Percentiles rank a stretch among this genome's conserved stretches.
Evolutionary conservation across 257 asterid species (phyloP).

Genomic region (Thymus mandschuricus): DNA sequence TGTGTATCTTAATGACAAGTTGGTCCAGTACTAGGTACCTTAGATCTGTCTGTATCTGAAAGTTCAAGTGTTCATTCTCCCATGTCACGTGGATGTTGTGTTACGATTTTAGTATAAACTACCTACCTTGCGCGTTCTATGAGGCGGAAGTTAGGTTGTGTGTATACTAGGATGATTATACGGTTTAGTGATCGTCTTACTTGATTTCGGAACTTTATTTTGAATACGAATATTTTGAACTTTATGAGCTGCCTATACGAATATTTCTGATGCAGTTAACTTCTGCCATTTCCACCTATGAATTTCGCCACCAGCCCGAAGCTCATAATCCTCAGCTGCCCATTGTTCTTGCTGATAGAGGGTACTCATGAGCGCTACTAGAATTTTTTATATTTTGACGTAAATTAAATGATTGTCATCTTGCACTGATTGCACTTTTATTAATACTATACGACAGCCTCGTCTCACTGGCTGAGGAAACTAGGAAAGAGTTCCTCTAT

Average conservation of each 20-base stretch:
- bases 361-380: constrained; percentile 29
- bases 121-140: not conserved
- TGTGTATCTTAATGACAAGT: no score
- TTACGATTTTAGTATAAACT: no score
- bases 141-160: constrained; percentile 9
- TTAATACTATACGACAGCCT: constrained; percentile 36
- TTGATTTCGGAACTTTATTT: constrained; percentile 3
- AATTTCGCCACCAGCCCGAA: constrained; percentile 33
- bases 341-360: constrained; percentile 24
- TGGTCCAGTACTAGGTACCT: no score
- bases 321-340: constrained; percentile 36
- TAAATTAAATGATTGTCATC: not conserved
- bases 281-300: constrained; percentile 25
- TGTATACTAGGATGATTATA: not conserved
- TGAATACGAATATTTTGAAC: not conserved
- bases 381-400: not conserved
- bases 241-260: constrained; percentile 18
- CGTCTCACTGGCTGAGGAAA: constrained; percentile 46
- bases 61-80: no score
- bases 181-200: not conserved
- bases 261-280: constrained; percentile 42
- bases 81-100: no score
- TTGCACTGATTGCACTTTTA: constrained; percentile 24
- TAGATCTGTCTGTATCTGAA: no score
- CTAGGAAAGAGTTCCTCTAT: constrained; percentile 46